These are phyloP conservation scores for Gossypium trilobum DNA, from an alignment of 441 rosid species.

Conservation along the genomic window DNA sequence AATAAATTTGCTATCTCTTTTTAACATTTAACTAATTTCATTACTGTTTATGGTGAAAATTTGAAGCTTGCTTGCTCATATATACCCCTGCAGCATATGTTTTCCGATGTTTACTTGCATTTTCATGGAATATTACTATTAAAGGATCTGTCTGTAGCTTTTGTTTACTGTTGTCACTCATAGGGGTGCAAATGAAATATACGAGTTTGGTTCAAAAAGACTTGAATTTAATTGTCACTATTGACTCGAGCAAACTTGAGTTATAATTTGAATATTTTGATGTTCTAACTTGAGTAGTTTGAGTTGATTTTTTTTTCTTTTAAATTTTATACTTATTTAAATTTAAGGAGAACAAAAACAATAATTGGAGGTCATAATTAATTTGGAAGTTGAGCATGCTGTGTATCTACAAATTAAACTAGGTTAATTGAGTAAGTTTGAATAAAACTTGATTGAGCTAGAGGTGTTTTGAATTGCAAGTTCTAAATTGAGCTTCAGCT, in stretches of 20 bases:
- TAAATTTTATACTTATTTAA: too few species aligned
- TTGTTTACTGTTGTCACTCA: not conserved
- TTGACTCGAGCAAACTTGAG: not conserved
- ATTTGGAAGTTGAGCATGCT: too few species aligned
- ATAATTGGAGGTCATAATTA: too few species aligned
- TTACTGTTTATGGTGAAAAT: not conserved
- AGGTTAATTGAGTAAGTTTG: too few species aligned
- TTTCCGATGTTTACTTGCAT: not conserved
- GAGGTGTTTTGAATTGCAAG: too few species aligned
- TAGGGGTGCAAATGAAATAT: not conserved
- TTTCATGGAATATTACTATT: not conserved
- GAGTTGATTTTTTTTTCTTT: too few species aligned
- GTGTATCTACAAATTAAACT: too few species aligned
- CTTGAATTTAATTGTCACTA: not conserved
- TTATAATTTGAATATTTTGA: not conserved
- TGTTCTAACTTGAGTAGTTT: not conserved
- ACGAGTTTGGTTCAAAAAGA: not conserved
- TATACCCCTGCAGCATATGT: not conserved
- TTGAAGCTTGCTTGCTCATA: not conserved
- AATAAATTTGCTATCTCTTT: slow-evolving; percentile 27
- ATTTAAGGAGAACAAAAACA: too few species aligned
- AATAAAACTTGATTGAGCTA: too few species aligned
- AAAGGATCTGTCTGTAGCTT: not conserved
- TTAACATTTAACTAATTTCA: slow-evolving; percentile 8
- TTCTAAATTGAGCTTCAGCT: too few species aligned